Base-by-base conservation (phyloP, 2,329 filamentous ascomycete species). In the Chaetothyriales sp. region DNA sequence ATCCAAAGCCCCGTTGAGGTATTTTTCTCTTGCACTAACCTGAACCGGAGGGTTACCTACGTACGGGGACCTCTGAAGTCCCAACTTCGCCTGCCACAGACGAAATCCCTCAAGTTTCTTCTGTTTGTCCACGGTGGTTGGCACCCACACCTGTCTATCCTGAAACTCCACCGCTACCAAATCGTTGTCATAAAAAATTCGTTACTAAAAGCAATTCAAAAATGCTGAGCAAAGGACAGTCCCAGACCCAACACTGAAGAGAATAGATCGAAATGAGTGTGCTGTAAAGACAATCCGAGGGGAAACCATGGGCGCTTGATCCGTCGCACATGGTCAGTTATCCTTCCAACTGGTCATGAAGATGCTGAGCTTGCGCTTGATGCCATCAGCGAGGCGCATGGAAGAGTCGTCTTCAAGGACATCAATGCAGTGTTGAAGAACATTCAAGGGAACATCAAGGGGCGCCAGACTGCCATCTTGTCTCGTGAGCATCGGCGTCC, bases 321-420 rank as follows among this genome's bases (percentile, higher is more conserved):
- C 2, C 9, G 33, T 40, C 10, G 33, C 15, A 1, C 9, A 40
- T 5, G 33, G 13, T 58, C 51, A 59, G 43, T 44, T 50, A 47
- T 60, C 56, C 45, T 60, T 60, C 66, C 65, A 67, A 45, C 59
- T 65, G 22, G 54, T 55, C 40, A 60, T 54, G 43, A 67, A 58
- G 4, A 69, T 69, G 53, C 75, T 71, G 20, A 79, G 66, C 63
- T 79, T 79, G 51, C 70, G 69, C 43, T 72, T 69, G 53, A 78
- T 75, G 7, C 76, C 76, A 56, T 78, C 76, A 5, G 73, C 73
- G 57, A 79, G 73, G 19, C 74, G 69, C 46, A 72, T 74, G 33
- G 73, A 67, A 13, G 72, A 65, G 29, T 76, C 76, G 54, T 76
- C 73, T 46, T 76, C 73, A 50, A 79, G 67, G 45, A 78, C 64